Evolutionary conservation across 371 early-diverging fungal species (phyloP).

Genomic region (Dichotomocladium elegans): DNA sequence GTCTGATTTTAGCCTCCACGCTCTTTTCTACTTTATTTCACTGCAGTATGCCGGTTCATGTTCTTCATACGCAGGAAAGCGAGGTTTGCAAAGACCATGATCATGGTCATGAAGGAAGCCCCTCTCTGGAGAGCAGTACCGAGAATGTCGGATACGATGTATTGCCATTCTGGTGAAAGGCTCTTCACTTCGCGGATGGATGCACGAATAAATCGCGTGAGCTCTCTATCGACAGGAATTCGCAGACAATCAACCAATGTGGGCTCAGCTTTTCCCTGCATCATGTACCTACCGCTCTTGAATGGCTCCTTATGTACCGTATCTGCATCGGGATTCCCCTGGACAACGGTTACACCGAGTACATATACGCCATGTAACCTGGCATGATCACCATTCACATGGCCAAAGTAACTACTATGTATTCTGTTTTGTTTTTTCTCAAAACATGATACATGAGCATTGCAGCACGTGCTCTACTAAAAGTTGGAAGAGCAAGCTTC

Average conservation of each 20-base stretch:
- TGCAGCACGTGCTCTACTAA: too few species aligned
- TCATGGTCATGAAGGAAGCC: neutral
- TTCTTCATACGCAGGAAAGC: neutral
- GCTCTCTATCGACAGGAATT: too few species aligned
- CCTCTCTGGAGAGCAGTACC: neutral
- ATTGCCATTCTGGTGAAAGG: neutral
- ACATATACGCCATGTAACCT: neutral
- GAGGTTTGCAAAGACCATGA: neutral
- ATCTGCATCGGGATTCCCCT: neutral
- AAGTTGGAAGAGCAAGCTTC: neutral
- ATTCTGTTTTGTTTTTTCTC: too few species aligned
- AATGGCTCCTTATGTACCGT: neutral
- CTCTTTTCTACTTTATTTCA: too few species aligned
- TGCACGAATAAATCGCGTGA: slow-evolving; percentile 5
- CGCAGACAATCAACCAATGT: neutral
- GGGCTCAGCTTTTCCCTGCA: neutral
- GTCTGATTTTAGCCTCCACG: too few species aligned
- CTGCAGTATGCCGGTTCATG: neutral
- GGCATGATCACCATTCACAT: slow-evolving; percentile 3
- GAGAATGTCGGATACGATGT: slow-evolving; percentile 1
- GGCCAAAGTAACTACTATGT: slow-evolving; percentile 3
- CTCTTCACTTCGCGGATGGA: slow-evolving; percentile 4
- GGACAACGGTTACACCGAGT: neutral
- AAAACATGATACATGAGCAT: too few species aligned
- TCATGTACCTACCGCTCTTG: neutral